Evolutionary conservation across 2,329 filamentous ascomycete genomes (phyloP).

Genomic region (Ploettnerulaceae sp.): DNA sequence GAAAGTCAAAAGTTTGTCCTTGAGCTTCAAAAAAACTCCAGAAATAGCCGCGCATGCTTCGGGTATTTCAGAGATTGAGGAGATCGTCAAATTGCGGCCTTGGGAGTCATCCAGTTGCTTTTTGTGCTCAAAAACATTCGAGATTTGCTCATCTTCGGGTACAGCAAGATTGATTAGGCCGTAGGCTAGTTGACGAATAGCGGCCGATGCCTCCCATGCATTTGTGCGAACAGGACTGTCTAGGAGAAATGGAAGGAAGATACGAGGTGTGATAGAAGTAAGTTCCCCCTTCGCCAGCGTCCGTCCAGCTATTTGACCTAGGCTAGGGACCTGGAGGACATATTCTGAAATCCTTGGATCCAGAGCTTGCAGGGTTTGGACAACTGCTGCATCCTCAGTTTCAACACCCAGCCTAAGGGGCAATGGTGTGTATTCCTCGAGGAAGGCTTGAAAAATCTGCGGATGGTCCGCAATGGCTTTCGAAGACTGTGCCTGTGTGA

Average conservation of each 20-base stretch:
- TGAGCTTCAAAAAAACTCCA: conserved; percentile 15
- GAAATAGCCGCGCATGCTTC: conserved; percentile 24
- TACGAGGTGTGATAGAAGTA: conserved; percentile 30
- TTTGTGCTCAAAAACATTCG: conserved; percentile 29
- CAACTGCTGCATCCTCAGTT: neutral
- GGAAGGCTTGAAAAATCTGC: conserved; percentile 24
- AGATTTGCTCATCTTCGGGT: conserved; percentile 20
- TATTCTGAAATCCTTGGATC: conserved; percentile 49
- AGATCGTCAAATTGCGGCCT: conserved; percentile 29
- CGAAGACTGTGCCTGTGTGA: conserved; percentile 21
- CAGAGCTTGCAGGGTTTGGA: conserved; percentile 27
- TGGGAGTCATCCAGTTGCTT: conserved; percentile 25
- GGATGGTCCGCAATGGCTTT: conserved; percentile 19
- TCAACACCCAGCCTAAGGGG: neutral
- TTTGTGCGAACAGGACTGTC: conserved; percentile 51
- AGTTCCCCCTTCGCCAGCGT: conserved; percentile 22
- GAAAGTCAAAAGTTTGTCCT: conserved; percentile 15
- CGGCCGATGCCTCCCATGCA: conserved; percentile 51
- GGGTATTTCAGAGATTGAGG: conserved; percentile 21
- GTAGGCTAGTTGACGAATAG: conserved; percentile 51
- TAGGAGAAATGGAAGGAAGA: conserved; percentile 62
- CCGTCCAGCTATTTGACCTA: conserved; percentile 26
- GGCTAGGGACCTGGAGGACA: conserved; percentile 39
- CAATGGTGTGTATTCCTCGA: conserved; percentile 22
- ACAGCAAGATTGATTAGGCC: conserved; percentile 42